A percentile compares a stretch with the other conserved stretches of the same genome.
These are phyloP conservation scores for Alloteropsis semialata DNA, from an alignment of 176 grass and related monocot species.

Conservation along the genomic window DNA sequence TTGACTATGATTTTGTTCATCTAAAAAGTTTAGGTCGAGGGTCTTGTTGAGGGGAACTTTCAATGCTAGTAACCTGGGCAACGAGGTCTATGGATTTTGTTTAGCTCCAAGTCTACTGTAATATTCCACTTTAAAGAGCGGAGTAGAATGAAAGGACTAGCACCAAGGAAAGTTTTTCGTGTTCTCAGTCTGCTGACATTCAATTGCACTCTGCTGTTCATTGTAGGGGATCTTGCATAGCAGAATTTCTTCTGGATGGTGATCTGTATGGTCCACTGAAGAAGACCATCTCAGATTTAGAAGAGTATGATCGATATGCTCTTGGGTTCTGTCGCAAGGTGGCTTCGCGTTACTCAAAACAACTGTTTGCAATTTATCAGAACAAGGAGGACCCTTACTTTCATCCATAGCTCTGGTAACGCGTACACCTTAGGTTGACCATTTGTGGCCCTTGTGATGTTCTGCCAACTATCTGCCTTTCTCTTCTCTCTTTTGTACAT, in stretches of 20 bases:
- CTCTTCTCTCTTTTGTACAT: not conserved
- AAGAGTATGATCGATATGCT: constrained; percentile 30
- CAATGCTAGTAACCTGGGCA: not conserved
- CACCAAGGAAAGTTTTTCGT: not conserved
- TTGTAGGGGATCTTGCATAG: constrained; percentile 53
- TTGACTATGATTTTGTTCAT: not conserved
- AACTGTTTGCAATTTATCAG: constrained; percentile 73
- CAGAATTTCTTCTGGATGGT: constrained; percentile 72
- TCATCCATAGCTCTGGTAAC: constrained; percentile 29
- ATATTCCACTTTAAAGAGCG: not conserved
- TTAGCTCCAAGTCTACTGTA: not conserved
- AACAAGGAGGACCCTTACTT: constrained; percentile 69
- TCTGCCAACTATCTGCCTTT: not conserved
- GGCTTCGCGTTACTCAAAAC: constrained; percentile 57
- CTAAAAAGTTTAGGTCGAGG: not conserved
- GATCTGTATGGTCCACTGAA: constrained; percentile 51
- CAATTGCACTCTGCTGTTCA: not conserved
- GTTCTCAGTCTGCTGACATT: not conserved
- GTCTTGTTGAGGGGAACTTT: not conserved
- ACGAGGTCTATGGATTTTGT: not conserved
- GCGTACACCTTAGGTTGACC: not conserved
- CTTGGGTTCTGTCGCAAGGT: constrained; percentile 49
- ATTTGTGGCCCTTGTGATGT: not conserved
- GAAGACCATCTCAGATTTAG: constrained; percentile 52
- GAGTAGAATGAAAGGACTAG: not conserved